Conservation (phyloP, 208 protist genomes). For the Trypanosoma rangeli region DNA sequence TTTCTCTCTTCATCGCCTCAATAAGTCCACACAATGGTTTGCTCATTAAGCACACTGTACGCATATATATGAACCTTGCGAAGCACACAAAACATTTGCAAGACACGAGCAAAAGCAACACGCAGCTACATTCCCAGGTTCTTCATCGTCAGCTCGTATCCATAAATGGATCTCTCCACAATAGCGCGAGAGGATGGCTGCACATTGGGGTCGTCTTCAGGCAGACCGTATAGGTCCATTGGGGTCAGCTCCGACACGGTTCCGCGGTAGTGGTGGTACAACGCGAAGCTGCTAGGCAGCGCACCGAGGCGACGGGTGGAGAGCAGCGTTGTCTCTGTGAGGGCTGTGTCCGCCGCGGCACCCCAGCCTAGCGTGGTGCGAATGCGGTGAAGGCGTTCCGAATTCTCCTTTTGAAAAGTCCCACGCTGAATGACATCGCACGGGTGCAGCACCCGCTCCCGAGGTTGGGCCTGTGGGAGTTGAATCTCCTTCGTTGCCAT, state of each 20-base stretch:
- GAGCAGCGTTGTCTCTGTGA: constrained; percentile 78
- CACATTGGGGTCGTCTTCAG: constrained; percentile 83
- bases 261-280: constrained; percentile 86
- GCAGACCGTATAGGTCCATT: constrained; percentile 71
- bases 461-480: constrained; percentile 42
- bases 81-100: background rate
- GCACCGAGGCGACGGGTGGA: constrained; percentile 67
- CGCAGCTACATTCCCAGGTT: constrained; percentile 47
- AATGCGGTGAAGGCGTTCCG: constrained; percentile 80
- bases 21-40: background rate
- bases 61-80: background rate
- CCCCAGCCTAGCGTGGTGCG: constrained; percentile 78
- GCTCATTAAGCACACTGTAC: no score
- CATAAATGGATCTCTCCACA: constrained; percentile 75
- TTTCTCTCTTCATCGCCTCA: constrained; percentile 1
- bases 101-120: background rate
- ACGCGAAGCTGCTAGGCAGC: constrained; percentile 64
- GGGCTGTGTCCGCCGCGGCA: constrained; percentile 63
- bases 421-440: constrained; percentile 85
- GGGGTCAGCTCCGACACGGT: constrained; percentile 65
- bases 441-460: constrained; percentile 74
- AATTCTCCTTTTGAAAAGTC: constrained; percentile 65
- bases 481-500: constrained; percentile 49
- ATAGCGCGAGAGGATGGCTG: constrained; percentile 81
- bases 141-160: constrained; percentile 85